A percentile compares a stretch with the other conserved stretches of the same genome.
Evolutionary conservation across 2,329 filamentous ascomycete species (phyloP).

Genomic region (Chrysoporthe deuterocubensis): DNA sequence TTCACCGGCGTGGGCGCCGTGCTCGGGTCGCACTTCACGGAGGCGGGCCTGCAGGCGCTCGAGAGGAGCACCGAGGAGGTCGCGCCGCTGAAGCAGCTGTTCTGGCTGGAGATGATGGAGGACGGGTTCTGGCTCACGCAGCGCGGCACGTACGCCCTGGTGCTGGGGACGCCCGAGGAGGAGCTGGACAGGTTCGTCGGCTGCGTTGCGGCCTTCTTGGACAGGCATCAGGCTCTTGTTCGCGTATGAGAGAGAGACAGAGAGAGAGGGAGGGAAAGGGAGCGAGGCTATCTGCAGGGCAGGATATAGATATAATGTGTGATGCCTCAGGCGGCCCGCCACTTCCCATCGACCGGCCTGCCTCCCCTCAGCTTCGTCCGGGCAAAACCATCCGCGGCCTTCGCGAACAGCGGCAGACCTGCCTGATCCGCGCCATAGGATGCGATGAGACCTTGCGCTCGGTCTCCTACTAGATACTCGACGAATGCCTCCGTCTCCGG

Average conservation of each 20-base stretch:
- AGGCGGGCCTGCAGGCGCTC: constrained; percentile 5
- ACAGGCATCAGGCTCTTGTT: constrained; percentile 9
- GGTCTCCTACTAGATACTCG: constrained; percentile 13
- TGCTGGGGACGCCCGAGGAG: constrained; percentile 32
- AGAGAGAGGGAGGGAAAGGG: neutral
- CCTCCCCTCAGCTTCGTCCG: constrained; percentile 9
- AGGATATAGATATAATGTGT: neutral
- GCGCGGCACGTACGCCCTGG: constrained; percentile 33
- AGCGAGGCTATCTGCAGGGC: no score
- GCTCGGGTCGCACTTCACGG: constrained; percentile 42
- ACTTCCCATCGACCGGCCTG: neutral
- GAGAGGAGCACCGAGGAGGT: constrained; percentile 26
- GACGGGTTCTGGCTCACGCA: constrained; percentile 34
- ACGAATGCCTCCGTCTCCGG: constrained; percentile 13
- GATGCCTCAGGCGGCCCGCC: neutral
- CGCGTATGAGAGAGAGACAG: neutral
- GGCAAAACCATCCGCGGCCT: constrained; percentile 12
- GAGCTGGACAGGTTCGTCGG: constrained; percentile 32
- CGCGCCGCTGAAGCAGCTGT: constrained; percentile 33
- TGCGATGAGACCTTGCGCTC: constrained; percentile 10
- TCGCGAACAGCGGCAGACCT: constrained; percentile 15
- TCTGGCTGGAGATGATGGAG: constrained; percentile 34
- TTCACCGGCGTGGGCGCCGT: constrained; percentile 45
- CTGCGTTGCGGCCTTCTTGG: constrained; percentile 24
- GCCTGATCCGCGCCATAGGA: constrained; percentile 11